Evolutionary conservation across 2,329 filamentous ascomycete genomes (phyloP).

Genomic region (Pseudogymnoascus sp.): DNA sequence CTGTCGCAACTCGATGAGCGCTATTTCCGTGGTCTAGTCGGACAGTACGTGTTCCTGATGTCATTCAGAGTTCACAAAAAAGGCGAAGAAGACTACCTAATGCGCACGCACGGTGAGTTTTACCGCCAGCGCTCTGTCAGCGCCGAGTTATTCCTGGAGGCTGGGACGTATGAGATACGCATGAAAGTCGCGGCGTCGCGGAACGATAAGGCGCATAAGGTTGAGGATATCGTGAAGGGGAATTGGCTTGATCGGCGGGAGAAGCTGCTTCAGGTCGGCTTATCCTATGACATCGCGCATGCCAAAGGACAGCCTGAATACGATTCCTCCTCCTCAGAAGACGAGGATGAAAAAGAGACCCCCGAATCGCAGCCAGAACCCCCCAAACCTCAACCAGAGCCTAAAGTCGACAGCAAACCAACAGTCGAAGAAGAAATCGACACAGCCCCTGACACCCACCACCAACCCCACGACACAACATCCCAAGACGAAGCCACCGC

Average conservation of each 20-base stretch:
- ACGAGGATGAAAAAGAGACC: not conserved
- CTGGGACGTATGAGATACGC: slow-evolving; percentile 48
- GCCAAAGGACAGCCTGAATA: slow-evolving; percentile 46
- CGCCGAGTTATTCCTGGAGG: slow-evolving; percentile 47
- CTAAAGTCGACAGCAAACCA: not conserved
- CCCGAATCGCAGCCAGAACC: not conserved
- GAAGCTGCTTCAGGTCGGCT: slow-evolving; percentile 50
- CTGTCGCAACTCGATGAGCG: slow-evolving; percentile 53
- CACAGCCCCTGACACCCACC: not conserved
- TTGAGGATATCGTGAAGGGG: slow-evolving; percentile 41
- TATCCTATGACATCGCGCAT: slow-evolving; percentile 52
- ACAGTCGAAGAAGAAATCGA: not conserved
- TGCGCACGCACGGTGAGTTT: slow-evolving; percentile 44
- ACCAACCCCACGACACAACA: not conserved
- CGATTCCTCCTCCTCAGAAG: slow-evolving; percentile 17
- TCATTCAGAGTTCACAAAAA: slow-evolving; percentile 40
- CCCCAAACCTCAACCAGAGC: not conserved
- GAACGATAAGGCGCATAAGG: slow-evolving; percentile 31
- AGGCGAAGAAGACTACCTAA: slow-evolving; percentile 48
- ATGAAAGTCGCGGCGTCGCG: slow-evolving; percentile 45
- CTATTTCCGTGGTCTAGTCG: slow-evolving; percentile 52
- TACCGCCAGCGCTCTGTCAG: slow-evolving; percentile 49
- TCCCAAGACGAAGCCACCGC: not conserved
- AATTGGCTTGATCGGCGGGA: slow-evolving; percentile 41
- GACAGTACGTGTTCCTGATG: slow-evolving; percentile 45